Base-by-base conservation (phyloP, 1,284 basidiomycete species). In the Dichomitus squalens region DNA sequence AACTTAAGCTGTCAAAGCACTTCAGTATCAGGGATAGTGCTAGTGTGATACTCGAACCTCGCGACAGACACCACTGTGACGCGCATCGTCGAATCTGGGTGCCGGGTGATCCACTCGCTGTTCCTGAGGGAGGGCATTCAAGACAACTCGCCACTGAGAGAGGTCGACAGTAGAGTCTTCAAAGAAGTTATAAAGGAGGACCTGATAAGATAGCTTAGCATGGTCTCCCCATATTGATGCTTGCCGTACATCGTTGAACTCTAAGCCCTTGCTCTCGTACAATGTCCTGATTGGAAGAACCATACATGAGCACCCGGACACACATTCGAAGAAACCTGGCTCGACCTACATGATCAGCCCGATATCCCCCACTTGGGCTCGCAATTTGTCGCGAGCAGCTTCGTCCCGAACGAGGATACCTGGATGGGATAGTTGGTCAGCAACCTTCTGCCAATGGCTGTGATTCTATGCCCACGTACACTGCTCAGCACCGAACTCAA, bases 211-310 rank as follows among this genome's bases (percentile, higher is more conserved):
- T 46, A 20, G 31, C 49, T 46, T 34, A 36, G 20, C 34, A 23
- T 20, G n/a, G 49, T 16, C 14, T 36, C n/a, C 35, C 40, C 48
- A 4, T 7, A 34, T 34, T 12, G 18, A 1, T 18, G n/a, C n/a
- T 35, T 1, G 34, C 66, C 78, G 53, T 58, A 87, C 86, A 55
- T 90, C 87, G 61, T 89, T 80, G 65, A 90, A 90, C 66, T 90
- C 88, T 0, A 90, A 72, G 0, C 89, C 88, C 68, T 91, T 91
- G 75, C 82, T 85, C 50, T 91, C 86, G 59, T 87, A 88, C 0
- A 90, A 68, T 0, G 88, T 90, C 75, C 88, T 89, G 52, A 7
- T n/a, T n/a, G n/a, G n/a, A 39, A 39, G 1, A 25, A 27, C 5
- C 40, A 29, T 34, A 53, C 27, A 36, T 52, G 5, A 60, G 18